phyloP scores from a whole-genome alignment of 139 green algal species.

The Tetradesmus lagerheimii region DNA sequence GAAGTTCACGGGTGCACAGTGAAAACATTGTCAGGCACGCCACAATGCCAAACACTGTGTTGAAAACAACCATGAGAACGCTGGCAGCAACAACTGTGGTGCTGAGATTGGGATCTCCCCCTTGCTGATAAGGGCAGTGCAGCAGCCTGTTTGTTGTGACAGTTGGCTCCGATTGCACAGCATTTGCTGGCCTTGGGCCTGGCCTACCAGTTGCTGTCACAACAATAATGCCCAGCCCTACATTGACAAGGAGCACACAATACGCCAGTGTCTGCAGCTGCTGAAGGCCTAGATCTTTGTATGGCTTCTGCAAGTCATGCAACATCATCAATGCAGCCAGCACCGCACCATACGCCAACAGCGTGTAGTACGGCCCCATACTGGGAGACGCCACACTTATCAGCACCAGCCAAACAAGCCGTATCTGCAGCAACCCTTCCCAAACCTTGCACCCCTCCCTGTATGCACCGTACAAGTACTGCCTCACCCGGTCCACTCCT shows the following conservation, averaged over 20 bases:
- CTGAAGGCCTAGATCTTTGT: background rate
- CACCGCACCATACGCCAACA: background rate
- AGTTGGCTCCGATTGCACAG: background rate
- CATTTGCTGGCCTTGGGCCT: background rate
- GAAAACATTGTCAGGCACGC: background rate
- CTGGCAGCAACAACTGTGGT: background rate
- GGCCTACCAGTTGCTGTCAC: background rate
- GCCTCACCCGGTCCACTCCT: too few species aligned
- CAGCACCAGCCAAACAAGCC: background rate
- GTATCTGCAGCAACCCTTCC: background rate
- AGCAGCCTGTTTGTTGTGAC: background rate
- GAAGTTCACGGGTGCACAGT: background rate
- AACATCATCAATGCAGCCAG: background rate
- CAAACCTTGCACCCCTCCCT: background rate
- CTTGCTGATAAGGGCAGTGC: background rate
- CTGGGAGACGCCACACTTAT: background rate
- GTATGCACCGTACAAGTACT: background rate
- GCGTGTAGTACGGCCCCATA: background rate
- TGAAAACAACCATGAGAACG: background rate
- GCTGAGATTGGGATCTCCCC: background rate
- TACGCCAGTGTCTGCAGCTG: background rate
- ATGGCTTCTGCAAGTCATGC: background rate
- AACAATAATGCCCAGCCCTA: background rate
- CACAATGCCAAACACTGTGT: background rate
- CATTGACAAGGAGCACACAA: background rate